Conservation (phyloP, 768 basidiomycete species). For the Termitomyces sp. region DNA sequence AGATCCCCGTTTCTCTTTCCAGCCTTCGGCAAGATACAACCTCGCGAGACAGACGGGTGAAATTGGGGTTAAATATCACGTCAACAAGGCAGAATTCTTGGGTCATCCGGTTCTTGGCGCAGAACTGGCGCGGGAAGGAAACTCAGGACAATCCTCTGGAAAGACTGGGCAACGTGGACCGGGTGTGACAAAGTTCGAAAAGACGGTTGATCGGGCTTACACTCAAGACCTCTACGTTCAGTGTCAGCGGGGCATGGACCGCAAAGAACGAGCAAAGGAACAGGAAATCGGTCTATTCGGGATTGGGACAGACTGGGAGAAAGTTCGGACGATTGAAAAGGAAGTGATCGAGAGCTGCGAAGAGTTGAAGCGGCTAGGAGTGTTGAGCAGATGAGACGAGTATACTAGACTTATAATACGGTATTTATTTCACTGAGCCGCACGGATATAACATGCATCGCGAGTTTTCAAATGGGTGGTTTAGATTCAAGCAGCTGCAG, state of each 20-base stretch:
- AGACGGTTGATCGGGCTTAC: slow-evolving; percentile 68
- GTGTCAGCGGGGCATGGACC: slow-evolving; percentile 68
- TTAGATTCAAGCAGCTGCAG: slow-evolving; percentile 18
- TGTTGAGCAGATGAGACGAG: slow-evolving; percentile 33
- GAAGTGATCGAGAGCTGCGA: slow-evolving; percentile 78
- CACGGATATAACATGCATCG: slow-evolving; percentile 12
- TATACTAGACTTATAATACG: slow-evolving; percentile 8
- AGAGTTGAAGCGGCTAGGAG: slow-evolving; percentile 59
- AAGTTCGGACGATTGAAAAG: slow-evolving; percentile 66
- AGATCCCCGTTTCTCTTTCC: slow-evolving; percentile 78
- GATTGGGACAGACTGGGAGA: slow-evolving; percentile 88
- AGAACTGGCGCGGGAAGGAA: slow-evolving; percentile 52
- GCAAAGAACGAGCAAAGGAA: slow-evolving; percentile 66
- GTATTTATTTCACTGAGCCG: slow-evolving; percentile 18
- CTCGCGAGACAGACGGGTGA: slow-evolving; percentile 66
- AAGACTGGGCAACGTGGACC: slow-evolving; percentile 31
- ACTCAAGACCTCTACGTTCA: slow-evolving; percentile 62
- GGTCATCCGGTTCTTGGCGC: slow-evolving; percentile 73
- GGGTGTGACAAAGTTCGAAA: slow-evolving; percentile 63
- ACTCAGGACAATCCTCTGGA: slow-evolving; percentile 24
- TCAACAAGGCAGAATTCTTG: slow-evolving; percentile 72
- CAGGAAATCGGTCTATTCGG: slow-evolving; percentile 85
- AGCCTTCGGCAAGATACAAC: slow-evolving; percentile 53
- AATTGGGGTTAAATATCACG: slow-evolving; percentile 77
- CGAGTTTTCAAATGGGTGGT: slow-evolving; percentile 1